phyloP scores from a whole-genome alignment of 257 asterid genomes.

The Nicotiana paniculata region DNA sequence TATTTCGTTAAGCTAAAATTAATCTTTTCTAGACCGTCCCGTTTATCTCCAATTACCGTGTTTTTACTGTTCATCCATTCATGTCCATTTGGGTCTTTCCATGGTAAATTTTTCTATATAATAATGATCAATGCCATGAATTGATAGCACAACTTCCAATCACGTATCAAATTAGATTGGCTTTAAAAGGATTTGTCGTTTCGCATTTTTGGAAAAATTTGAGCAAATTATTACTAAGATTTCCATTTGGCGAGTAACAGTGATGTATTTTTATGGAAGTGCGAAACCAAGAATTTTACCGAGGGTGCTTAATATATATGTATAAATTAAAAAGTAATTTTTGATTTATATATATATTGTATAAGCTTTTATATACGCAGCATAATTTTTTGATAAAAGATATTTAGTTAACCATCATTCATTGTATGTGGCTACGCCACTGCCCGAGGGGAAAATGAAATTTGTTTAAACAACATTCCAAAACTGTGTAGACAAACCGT shows the following conservation, averaged over 20 bases:
- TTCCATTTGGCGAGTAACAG: neutral
- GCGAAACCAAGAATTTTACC: too few relatives aligned
- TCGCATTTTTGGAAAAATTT: neutral
- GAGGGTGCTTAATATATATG: too few relatives aligned
- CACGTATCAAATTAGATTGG: constrained; percentile 15
- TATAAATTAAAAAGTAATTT: too few relatives aligned
- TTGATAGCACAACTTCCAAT: constrained; percentile 50
- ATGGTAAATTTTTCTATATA: constrained; percentile 3
- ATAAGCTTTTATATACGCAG: too few relatives aligned
- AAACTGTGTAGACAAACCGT: constrained; percentile 17
- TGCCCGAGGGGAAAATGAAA: neutral
- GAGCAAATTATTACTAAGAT: neutral
- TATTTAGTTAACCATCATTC: too few relatives aligned
- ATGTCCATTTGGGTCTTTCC: neutral
- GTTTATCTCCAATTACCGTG: neutral
- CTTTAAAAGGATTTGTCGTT: neutral
- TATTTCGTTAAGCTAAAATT: neutral
- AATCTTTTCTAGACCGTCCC: neutral
- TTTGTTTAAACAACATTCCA: constrained; percentile 16
- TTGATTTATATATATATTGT: too few relatives aligned
- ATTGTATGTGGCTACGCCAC: too few relatives aligned
- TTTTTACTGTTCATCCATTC: neutral
- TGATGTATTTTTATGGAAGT: neutral
- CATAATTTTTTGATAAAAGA: too few relatives aligned
- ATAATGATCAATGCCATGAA: constrained; percentile 37